phyloP scores from a whole-genome alignment of 2,329 filamentous ascomycete genomes.

The Dothiorella sarmentorum region DNA sequence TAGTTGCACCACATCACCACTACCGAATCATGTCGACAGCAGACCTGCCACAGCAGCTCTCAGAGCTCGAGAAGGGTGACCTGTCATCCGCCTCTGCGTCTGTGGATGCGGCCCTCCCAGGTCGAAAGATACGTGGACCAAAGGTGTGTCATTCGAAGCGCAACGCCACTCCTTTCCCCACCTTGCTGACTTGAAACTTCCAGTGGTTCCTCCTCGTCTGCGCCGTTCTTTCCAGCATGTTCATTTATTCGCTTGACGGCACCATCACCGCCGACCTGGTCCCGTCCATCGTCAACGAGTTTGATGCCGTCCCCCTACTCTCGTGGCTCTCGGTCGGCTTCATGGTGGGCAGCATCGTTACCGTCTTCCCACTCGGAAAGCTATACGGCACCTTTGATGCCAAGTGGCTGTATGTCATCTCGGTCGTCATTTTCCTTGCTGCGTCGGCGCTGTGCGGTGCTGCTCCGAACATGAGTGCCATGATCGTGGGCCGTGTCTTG shows the following conservation, averaged over 20 bases:
- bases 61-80: too few relatives aligned
- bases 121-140: too few relatives aligned
- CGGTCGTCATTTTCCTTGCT: slow-evolving; percentile 48
- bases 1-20: too few relatives aligned
- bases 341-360: slow-evolving; percentile 34
- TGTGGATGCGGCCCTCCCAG: too few relatives aligned
- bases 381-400: slow-evolving; percentile 52
- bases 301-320: slow-evolving; percentile 32
- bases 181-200: too few relatives aligned
- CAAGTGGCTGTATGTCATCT: slow-evolving; percentile 34
- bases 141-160: too few relatives aligned
- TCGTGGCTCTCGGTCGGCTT: slow-evolving; percentile 37
- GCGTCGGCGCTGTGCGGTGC: slow-evolving; percentile 54
- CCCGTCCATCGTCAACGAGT: slow-evolving; percentile 36
- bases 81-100: too few relatives aligned
- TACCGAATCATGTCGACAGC: too few relatives aligned
- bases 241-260: slow-evolving; percentile 39
- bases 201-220: slow-evolving; percentile 18
- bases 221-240: slow-evolving; percentile 18
- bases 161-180: too few relatives aligned
- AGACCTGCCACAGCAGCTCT: too few relatives aligned
- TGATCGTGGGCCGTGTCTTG: slow-evolving; percentile 55
- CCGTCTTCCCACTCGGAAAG: slow-evolving; percentile 51
- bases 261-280: slow-evolving; percentile 42
- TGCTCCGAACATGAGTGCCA: slow-evolving; percentile 41